Percentiles rank a stretch among this genome's conserved stretches.
Conservation (phyloP, 805 yeast genomes). For the Torulaspora gathmanii region DNA sequence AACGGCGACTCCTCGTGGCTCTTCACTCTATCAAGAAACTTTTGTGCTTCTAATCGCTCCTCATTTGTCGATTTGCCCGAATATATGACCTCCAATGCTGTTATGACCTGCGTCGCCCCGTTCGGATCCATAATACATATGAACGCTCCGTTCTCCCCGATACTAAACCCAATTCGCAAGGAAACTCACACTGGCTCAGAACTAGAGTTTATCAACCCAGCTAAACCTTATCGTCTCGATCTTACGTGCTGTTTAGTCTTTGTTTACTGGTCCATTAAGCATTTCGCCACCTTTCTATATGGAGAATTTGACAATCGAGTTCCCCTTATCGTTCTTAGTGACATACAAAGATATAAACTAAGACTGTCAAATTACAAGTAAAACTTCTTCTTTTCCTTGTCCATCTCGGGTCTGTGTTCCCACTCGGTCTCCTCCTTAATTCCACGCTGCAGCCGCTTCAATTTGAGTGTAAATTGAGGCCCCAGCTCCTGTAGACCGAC, state of each 20-base stretch:
- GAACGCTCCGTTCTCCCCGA: not conserved
- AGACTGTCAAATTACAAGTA: slow-evolving; percentile 46
- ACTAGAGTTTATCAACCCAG: not conserved
- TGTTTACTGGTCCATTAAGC: not conserved
- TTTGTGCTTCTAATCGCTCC: slow-evolving; percentile 53
- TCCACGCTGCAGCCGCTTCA: slow-evolving; percentile 88
- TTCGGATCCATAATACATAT: slow-evolving; percentile 49
- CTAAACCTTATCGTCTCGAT: not conserved
- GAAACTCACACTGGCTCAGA: too few relatives aligned
- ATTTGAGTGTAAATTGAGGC: slow-evolving; percentile 88
- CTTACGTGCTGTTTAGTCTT: not conserved
- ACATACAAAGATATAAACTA: not conserved
- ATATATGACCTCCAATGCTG: slow-evolving; percentile 73
- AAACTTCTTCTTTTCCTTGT: slow-evolving; percentile 89
- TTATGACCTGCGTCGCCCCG: slow-evolving; percentile 68
- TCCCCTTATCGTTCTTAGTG: slow-evolving; percentile 13
- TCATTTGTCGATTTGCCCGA: slow-evolving; percentile 58
- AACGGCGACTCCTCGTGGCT: slow-evolving; percentile 76
- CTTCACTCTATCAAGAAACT: slow-evolving; percentile 72
- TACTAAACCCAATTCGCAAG: too few relatives aligned
- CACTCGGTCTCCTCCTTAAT: slow-evolving; percentile 88
- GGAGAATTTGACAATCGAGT: slow-evolving; percentile 2
- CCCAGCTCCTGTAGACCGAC: slow-evolving; percentile 96
- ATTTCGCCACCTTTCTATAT: slow-evolving; percentile 13
- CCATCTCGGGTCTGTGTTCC: slow-evolving; percentile 97